A percentile compares a stretch with the other conserved stretches of the same genome.
Conservation (phyloP, 1,139 yeast species). For the Debaryomyces fabryi region DNA sequence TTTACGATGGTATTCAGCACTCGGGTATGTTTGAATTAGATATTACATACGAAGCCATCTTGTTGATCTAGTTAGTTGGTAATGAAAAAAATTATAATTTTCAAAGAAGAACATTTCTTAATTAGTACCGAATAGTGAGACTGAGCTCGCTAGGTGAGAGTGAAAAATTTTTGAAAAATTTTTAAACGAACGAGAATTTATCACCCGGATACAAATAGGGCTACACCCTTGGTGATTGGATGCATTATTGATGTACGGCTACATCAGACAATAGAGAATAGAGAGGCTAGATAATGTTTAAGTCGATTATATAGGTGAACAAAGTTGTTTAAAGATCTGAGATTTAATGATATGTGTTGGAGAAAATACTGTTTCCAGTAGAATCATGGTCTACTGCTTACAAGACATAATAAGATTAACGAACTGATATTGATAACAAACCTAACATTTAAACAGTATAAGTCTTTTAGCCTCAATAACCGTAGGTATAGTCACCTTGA, state of each 20-base stretch:
- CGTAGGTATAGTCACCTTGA: conserved; percentile 45
- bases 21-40: conserved; percentile 2
- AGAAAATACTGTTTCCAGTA: not conserved
- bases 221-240: conserved; percentile 1
- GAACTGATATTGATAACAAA: not conserved
- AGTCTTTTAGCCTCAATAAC: not conserved
- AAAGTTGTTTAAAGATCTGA: too few relatives aligned
- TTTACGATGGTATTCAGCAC: conserved; percentile 1
- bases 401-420: not conserved
- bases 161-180: conserved; percentile 6
- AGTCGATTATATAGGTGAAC: too few relatives aligned
- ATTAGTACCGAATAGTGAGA: not conserved
- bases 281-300: too few relatives aligned
- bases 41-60: conserved; percentile 7
- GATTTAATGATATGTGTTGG: too few relatives aligned
- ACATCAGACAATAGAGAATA: not conserved
- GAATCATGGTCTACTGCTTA: not conserved
- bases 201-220: conserved; percentile 1
- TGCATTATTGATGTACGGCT: not conserved
- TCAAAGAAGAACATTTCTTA: not conserved
- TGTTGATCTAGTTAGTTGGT: not conserved
- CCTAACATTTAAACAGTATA: not conserved
- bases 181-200: not conserved
- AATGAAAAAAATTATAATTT: not conserved
- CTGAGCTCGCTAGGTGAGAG: not conserved